Evolutionary conservation across 805 yeast species (phyloP).

Genomic region (Metschnikowia matae): DNA sequence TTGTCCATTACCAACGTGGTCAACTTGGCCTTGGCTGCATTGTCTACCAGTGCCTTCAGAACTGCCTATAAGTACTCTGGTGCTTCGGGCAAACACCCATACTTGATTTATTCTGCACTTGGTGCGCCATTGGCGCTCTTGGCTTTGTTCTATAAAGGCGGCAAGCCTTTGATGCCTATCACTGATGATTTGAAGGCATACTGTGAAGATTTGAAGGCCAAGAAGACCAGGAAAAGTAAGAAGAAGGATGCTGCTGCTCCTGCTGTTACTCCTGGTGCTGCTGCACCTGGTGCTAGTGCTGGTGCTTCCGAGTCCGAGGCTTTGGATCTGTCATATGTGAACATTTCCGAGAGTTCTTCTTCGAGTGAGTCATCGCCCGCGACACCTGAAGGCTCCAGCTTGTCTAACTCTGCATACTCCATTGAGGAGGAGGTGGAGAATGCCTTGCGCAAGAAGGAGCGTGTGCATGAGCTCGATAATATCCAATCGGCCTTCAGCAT

Average conservation of each 20-base stretch:
- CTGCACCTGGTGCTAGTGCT: too few species aligned
- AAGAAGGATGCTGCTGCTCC: neutral
- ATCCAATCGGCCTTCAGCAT: conserved; percentile 36
- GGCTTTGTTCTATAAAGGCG: conserved; percentile 11
- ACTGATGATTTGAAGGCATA: conserved; percentile 1
- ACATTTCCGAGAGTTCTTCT: conserved; percentile 38
- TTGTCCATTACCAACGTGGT: conserved; percentile 28
- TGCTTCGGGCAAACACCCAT: conserved; percentile 60
- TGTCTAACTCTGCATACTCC: conserved; percentile 14
- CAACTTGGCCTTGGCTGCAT: conserved; percentile 37
- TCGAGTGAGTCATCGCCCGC: conserved; percentile 27
- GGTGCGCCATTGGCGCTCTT: conserved; percentile 43
- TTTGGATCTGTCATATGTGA: conserved; percentile 39
- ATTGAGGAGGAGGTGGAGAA: conserved; percentile 42
- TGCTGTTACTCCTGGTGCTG: conserved; percentile 7
- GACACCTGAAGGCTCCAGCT: conserved; percentile 20
- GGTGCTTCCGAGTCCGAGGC: conserved; percentile 23
- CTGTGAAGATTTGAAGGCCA: neutral
- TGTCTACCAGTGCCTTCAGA: conserved; percentile 45
- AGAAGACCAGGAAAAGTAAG: neutral
- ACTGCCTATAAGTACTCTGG: conserved; percentile 58
- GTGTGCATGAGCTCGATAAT: conserved; percentile 25
- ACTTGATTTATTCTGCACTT: conserved; percentile 60
- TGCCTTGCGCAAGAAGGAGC: conserved; percentile 39
- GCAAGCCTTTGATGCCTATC: conserved; percentile 3